Conservation (phyloP, 768 basidiomycete genomes). For the Goffeauzyma gilvescens region DNA sequence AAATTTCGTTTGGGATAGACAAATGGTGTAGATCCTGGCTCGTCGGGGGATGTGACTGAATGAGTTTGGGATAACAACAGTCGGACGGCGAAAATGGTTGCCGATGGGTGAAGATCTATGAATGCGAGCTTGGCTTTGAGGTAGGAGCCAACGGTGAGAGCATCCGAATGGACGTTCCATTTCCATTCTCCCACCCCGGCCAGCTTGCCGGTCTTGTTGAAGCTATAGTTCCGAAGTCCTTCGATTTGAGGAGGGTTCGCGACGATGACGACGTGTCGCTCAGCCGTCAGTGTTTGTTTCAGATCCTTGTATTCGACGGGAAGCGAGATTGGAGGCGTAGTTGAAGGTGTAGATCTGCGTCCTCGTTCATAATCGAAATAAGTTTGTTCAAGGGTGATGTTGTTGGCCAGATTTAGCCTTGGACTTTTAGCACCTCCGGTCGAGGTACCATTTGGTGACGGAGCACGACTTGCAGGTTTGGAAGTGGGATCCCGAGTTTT, state of each 20-base stretch:
- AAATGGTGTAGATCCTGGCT: conserved; percentile 16
- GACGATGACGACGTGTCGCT: conserved; percentile 18
- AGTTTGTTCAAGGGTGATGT: no score
- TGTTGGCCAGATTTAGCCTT: no score
- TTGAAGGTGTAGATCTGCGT: not conserved
- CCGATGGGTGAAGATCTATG: conserved; percentile 17
- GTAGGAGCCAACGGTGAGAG: conserved; percentile 23
- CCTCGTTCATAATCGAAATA: no score
- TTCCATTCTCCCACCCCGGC: conserved; percentile 13
- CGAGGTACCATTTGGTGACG: not conserved
- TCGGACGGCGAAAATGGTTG: conserved; percentile 26
- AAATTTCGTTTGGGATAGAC: conserved; percentile 11
- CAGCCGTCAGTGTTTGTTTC: conserved; percentile 19
- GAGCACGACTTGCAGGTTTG: conserved; percentile 11
- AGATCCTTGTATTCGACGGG: no score
- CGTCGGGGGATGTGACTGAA: conserved; percentile 18
- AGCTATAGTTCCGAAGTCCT: conserved; percentile 15
- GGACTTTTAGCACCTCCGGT: not conserved
- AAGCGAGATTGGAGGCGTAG: no score
- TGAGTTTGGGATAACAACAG: conserved; percentile 22
- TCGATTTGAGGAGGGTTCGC: conserved; percentile 19
- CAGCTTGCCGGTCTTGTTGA: conserved; percentile 19
- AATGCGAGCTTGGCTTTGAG: conserved; percentile 14
- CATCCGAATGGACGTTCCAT: conserved; percentile 17
- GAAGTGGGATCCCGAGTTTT: not conserved